Conservation (phyloP, 2,329 filamentous ascomycete genomes). For the Aspergillus aculeatinus region DNA sequence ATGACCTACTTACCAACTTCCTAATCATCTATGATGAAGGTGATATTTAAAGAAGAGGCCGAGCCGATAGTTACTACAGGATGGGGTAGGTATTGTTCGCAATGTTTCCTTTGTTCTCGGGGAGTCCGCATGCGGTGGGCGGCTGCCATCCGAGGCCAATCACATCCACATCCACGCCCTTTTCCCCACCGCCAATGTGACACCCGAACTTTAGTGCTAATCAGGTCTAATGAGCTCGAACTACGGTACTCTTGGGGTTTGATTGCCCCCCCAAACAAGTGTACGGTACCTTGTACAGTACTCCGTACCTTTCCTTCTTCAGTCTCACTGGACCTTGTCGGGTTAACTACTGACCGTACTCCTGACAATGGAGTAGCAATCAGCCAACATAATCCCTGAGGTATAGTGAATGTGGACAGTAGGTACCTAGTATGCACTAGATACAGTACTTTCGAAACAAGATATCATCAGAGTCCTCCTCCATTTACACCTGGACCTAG, state of each 20-base stretch:
- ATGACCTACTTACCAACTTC: background rate
- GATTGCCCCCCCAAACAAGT: background rate
- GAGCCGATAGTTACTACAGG: background rate
- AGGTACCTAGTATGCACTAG: background rate
- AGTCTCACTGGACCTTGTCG: no score
- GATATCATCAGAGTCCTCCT: background rate
- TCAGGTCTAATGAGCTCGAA: background rate
- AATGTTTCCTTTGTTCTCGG: background rate
- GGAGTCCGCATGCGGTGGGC: background rate
- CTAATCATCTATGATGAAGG: background rate
- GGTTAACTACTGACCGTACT: background rate
- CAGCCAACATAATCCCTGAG: background rate
- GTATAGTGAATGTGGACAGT: background rate
- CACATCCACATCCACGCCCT: background rate
- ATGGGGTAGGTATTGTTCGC: background rate
- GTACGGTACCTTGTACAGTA: background rate
- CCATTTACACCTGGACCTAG: background rate
- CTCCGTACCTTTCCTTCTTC: background rate
- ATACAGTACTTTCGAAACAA: background rate
- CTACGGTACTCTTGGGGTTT: background rate
- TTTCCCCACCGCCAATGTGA: constrained; percentile 4
- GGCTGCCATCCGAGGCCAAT: background rate
- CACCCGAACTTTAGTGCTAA: background rate
- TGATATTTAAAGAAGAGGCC: background rate
- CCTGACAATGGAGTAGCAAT: background rate